phyloP scores from a whole-genome alignment of 495 filamentous ascomycete genomes.

The Lasiosphaeriaceae sp. region DNA sequence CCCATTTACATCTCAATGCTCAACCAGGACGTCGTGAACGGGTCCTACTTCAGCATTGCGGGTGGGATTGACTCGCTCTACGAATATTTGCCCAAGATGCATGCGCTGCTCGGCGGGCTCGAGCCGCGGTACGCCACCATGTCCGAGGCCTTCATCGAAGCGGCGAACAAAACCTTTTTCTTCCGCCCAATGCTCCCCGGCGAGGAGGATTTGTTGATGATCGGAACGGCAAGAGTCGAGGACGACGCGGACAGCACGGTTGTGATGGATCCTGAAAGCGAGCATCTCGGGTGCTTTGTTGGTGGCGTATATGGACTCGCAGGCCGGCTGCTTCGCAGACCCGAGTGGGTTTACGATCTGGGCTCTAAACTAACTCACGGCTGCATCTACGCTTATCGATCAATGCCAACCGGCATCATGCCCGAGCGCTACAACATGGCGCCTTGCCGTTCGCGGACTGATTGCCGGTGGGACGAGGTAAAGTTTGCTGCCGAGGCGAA shows the following conservation, averaged over 20 bases:
- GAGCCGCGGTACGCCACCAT: slow-evolving; percentile 71
- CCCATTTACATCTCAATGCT: slow-evolving; percentile 67
- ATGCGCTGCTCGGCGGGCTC: slow-evolving; percentile 68
- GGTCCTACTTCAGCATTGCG: slow-evolving; percentile 61
- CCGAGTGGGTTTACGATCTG: slow-evolving; percentile 62
- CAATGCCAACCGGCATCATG: slow-evolving; percentile 78
- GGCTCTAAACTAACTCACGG: slow-evolving; percentile 76
- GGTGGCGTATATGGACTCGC: slow-evolving; percentile 83
- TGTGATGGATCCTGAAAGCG: slow-evolving; percentile 30
- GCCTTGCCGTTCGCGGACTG: slow-evolving; percentile 55
- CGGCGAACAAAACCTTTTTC: slow-evolving; percentile 63
- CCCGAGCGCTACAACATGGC: slow-evolving; percentile 66
- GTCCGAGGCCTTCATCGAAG: slow-evolving; percentile 65
- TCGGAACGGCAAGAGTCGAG: slow-evolving; percentile 38
- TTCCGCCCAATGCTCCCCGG: slow-evolving; percentile 75
- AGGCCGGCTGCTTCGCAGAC: slow-evolving; percentile 65
- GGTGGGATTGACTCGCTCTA: slow-evolving; percentile 80
- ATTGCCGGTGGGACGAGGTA: slow-evolving; percentile 73
- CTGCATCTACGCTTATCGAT: slow-evolving; percentile 81
- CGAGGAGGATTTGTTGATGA: slow-evolving; percentile 66
- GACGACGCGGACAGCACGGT: slow-evolving; percentile 20
- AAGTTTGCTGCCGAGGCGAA: slow-evolving; percentile 37
- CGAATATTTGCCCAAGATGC: slow-evolving; percentile 79
- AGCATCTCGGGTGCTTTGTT: slow-evolving; percentile 65
- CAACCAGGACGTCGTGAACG: slow-evolving; percentile 28